Conservation (phyloP, 345 rosid species). For the Ceriops tagal region DNA sequence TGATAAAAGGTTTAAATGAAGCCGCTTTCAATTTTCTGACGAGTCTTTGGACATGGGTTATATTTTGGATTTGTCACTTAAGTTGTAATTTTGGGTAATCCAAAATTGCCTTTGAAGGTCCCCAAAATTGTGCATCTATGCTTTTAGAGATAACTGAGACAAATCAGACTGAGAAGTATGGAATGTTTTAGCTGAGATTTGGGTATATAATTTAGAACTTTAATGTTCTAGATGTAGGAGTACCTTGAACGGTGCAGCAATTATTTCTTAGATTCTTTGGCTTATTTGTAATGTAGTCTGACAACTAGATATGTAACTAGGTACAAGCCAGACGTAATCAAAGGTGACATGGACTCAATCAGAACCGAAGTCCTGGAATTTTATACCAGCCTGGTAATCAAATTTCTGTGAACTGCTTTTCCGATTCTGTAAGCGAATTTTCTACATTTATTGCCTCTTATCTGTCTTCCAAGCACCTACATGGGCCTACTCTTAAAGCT, state of each 20-base stretch:
- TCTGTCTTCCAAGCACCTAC: background rate
- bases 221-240: background rate
- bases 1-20: no score
- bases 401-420: background rate
- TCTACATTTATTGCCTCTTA: background rate
- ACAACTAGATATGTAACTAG: slow-evolving; percentile 27
- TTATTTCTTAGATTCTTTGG: background rate
- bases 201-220: background rate
- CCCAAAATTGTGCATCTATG: no score
- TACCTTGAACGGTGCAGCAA: background rate
- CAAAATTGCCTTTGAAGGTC: no score
- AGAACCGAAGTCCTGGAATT: slow-evolving; percentile 59
- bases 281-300: no score
- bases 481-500: background rate
- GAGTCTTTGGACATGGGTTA: no score
- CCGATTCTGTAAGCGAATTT: background rate
- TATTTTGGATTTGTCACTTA: no score
- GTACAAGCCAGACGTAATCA: slow-evolving; percentile 76
- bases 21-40: no score
- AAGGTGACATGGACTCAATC: slow-evolving; percentile 97
- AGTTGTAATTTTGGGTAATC: no score
- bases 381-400: slow-evolving; percentile 54
- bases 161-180: no score
- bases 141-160: no score
- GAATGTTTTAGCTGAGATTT: background rate